Evolutionary conservation across 148 eudicot genomes (phyloP).

Genomic region (Linanthus parryae): DNA sequence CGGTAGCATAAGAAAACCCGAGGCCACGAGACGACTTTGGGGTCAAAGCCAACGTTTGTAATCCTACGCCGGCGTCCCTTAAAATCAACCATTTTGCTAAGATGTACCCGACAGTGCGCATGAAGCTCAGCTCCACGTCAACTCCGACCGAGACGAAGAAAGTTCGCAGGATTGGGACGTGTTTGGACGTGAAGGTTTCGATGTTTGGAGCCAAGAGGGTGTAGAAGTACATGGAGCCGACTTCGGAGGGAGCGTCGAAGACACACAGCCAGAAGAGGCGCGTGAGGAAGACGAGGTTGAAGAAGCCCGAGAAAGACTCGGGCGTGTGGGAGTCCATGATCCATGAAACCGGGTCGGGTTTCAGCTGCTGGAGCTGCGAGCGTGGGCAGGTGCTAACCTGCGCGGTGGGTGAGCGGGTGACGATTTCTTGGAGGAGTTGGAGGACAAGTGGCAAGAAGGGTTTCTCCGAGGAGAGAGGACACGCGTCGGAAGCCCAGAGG

Average conservation of each 20-base stretch:
- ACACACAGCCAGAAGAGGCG: constrained; percentile 80
- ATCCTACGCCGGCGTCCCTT: constrained; percentile 57
- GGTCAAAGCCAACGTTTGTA: constrained; percentile 27
- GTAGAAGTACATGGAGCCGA: constrained; percentile 71
- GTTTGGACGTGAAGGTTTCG: constrained; percentile 35
- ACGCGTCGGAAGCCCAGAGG: constrained; percentile 69
- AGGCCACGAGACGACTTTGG: constrained; percentile 26
- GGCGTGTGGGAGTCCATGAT: constrained; percentile 63
- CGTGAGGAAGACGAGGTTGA: constrained; percentile 49
- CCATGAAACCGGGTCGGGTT: constrained; percentile 52
- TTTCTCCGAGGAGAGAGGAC: constrained; percentile 40
- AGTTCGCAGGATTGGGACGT: constrained; percentile 37
- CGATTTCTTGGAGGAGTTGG: constrained; percentile 64
- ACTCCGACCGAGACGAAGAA: constrained; percentile 50
- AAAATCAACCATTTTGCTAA: constrained; percentile 66
- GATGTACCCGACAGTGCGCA: constrained; percentile 85
- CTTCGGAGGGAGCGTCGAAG: constrained; percentile 58
- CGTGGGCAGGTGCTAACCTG: constrained; percentile 36
- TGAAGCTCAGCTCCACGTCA: constrained; percentile 62
- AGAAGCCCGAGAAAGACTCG: constrained; percentile 69
- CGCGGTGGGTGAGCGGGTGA: constrained; percentile 48
- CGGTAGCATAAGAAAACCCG: constrained; percentile 62
- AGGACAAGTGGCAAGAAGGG: constrained; percentile 70
- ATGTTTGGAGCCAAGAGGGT: constrained; percentile 57
- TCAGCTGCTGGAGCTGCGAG: constrained; percentile 37